phyloP scores from a whole-genome alignment of 1,139 yeast species.

The Diutina catenulata region DNA sequence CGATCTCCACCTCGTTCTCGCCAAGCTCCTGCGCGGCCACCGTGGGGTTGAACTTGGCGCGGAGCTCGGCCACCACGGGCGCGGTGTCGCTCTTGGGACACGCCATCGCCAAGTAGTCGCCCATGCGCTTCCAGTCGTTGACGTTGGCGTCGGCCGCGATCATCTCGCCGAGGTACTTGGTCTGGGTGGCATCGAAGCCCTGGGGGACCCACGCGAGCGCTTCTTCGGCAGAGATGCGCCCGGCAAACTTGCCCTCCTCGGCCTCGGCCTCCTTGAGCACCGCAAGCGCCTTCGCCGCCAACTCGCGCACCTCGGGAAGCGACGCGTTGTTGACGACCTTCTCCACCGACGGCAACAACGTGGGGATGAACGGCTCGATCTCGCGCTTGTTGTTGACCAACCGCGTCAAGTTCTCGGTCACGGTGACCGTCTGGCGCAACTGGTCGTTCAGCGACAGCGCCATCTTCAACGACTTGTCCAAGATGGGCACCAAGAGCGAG shows the following conservation, averaged over 20 bases:
- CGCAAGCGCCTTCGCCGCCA: slow-evolving; percentile 73
- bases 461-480: slow-evolving; percentile 81
- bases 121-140: slow-evolving; percentile 77
- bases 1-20: slow-evolving; percentile 59
- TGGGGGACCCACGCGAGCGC: slow-evolving; percentile 36
- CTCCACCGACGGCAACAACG: slow-evolving; percentile 78
- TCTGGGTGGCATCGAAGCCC: slow-evolving; percentile 22
- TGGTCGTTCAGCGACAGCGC: slow-evolving; percentile 91
- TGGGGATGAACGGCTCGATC: slow-evolving; percentile 79
- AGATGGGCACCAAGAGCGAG: slow-evolving; percentile 80
- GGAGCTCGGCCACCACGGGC: slow-evolving; percentile 33
- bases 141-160: slow-evolving; percentile 71
- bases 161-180: slow-evolving; percentile 41
- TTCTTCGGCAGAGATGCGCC: slow-evolving; percentile 49
- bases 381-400: slow-evolving; percentile 90
- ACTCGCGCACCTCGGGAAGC: slow-evolving; percentile 90
- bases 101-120: slow-evolving; percentile 41
- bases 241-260: slow-evolving; percentile 62
- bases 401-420: slow-evolving; percentile 90
- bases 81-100: slow-evolving; percentile 18
- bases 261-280: slow-evolving; percentile 76
- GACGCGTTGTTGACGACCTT: slow-evolving; percentile 86
- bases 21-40: slow-evolving; percentile 48
- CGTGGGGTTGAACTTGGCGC: slow-evolving; percentile 49
- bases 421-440: slow-evolving; percentile 91